Evolutionary conservation across 225 moss, liverwort and hornwort species (phyloP).

Genomic region (Lunularia cruciata): DNA sequence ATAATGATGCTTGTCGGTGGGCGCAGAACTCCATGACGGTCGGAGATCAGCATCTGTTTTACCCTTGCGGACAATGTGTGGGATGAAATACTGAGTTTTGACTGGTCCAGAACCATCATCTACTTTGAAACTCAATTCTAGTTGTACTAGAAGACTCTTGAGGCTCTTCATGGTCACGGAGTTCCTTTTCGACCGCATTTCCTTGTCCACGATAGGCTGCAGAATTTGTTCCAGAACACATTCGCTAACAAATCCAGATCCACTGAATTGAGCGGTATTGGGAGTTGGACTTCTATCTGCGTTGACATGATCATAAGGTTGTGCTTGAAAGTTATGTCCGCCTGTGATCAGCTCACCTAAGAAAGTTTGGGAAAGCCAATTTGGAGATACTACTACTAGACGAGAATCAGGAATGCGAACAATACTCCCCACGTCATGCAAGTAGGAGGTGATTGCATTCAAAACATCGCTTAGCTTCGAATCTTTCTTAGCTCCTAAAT

Average conservation of each 20-base stretch:
- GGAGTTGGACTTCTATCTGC: conserved; percentile 6
- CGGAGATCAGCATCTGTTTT: neutral
- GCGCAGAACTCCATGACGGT: neutral
- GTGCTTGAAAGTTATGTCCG: neutral
- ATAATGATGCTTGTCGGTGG: neutral
- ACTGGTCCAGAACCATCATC: neutral
- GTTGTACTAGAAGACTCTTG: neutral
- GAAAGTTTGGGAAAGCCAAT: conserved; percentile 18
- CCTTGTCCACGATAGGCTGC: no score
- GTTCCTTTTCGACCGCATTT: neutral
- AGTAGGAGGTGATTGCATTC: conserved; percentile 7
- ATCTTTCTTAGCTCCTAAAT: neutral
- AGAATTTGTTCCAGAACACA: neutral
- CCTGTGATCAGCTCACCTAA: conserved; percentile 6
- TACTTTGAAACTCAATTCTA: conserved; percentile 4
- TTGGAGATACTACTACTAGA: conserved; percentile 13
- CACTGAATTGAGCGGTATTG: conserved; percentile 3
- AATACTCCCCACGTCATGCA: conserved; percentile 19
- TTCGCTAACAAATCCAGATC: conserved; percentile 12
- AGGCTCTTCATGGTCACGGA: neutral
- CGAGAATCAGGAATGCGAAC: conserved; percentile 9
- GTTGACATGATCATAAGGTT: no score
- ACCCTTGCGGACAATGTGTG: neutral
- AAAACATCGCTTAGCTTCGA: conserved; percentile 5
- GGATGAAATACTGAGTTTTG: neutral